These are phyloP conservation scores for Kodamaea laetipori DNA, from an alignment of 805 yeast species.

Conservation along the genomic window DNA sequence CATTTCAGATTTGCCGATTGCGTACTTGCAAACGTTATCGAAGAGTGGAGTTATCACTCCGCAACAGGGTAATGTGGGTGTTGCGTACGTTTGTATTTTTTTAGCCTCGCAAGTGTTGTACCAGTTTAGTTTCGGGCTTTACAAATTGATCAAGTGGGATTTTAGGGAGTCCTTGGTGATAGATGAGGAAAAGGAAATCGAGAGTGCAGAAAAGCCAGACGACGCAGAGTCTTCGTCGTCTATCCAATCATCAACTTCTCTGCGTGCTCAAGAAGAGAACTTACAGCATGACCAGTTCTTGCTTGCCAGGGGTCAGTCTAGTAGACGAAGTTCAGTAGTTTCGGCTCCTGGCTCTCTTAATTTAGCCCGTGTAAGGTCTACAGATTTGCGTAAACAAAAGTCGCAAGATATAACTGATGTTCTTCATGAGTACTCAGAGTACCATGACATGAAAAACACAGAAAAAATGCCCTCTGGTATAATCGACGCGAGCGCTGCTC, in stretches of 20 bases:
- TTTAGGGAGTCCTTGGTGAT: slow-evolving; percentile 43
- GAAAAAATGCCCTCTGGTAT: slow-evolving; percentile 22
- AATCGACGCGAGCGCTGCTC: slow-evolving; percentile 15
- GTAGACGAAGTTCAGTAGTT: neutral
- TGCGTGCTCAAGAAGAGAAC: slow-evolving; percentile 5
- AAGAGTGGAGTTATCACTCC: slow-evolving; percentile 53
- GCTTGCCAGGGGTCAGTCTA: slow-evolving; percentile 9
- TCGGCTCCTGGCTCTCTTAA: slow-evolving; percentile 4
- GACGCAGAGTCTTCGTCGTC: neutral
- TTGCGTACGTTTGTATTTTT: slow-evolving; percentile 80
- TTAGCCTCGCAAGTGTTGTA: slow-evolving; percentile 65
- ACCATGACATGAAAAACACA: slow-evolving; percentile 33
- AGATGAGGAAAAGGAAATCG: slow-evolving; percentile 16
- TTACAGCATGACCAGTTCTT: slow-evolving; percentile 28
- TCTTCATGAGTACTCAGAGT: slow-evolving; percentile 50
- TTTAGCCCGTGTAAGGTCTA: slow-evolving; percentile 21
- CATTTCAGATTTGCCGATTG: slow-evolving; percentile 82
- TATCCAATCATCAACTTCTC: neutral
- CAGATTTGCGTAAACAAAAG: slow-evolving; percentile 26
- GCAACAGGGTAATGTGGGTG: slow-evolving; percentile 69
- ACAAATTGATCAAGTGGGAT: slow-evolving; percentile 69
- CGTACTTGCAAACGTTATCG: slow-evolving; percentile 74
- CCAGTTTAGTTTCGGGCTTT: slow-evolving; percentile 77
- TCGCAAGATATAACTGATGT: slow-evolving; percentile 42
- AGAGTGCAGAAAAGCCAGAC: slow-evolving; percentile 12